phyloP scores from a whole-genome alignment of 768 basidiomycete species.

The Butyriboletus loyo region DNA sequence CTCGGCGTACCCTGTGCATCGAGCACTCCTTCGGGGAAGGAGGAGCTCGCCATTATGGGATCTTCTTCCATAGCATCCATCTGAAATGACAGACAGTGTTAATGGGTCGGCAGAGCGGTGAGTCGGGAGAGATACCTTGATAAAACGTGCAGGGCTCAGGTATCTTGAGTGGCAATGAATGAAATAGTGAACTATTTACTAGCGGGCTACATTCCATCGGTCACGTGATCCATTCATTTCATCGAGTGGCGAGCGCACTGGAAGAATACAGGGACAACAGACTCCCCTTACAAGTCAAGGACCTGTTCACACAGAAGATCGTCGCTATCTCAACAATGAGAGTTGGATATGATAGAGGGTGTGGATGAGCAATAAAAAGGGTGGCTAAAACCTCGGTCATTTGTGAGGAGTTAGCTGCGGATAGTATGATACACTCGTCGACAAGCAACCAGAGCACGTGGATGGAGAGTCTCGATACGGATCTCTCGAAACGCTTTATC shows the following conservation, averaged over 20 bases:
- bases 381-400: slow-evolving; percentile 1
- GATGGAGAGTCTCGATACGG: not conserved
- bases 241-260: not conserved
- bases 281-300: not conserved
- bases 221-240: slow-evolving; percentile 20
- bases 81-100: slow-evolving; percentile 5
- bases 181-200: not conserved
- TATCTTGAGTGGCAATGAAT: slow-evolving; percentile 25
- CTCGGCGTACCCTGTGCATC: slow-evolving; percentile 17
- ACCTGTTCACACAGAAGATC: not conserved
- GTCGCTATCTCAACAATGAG: not conserved
- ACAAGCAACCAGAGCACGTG: not conserved
- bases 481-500: slow-evolving; percentile 27
- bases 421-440: not conserved
- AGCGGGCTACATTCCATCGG: not conserved
- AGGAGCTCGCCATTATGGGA: slow-evolving; percentile 23
- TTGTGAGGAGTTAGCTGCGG: not conserved
- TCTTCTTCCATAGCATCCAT: slow-evolving; percentile 37
- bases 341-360: slow-evolving; percentile 6
- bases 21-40: slow-evolving; percentile 18
- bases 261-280: not conserved
- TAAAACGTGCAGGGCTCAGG: slow-evolving; percentile 11
- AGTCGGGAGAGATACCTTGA: slow-evolving; percentile 1
- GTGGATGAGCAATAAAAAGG: slow-evolving; percentile 1
- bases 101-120: not conserved